A percentile compares a stretch with the other conserved stretches of the same genome.
These are phyloP conservation scores for Cryphonectria nitschkei DNA, from an alignment of 2,329 filamentous ascomycete genomes.

Conservation along the genomic window DNA sequence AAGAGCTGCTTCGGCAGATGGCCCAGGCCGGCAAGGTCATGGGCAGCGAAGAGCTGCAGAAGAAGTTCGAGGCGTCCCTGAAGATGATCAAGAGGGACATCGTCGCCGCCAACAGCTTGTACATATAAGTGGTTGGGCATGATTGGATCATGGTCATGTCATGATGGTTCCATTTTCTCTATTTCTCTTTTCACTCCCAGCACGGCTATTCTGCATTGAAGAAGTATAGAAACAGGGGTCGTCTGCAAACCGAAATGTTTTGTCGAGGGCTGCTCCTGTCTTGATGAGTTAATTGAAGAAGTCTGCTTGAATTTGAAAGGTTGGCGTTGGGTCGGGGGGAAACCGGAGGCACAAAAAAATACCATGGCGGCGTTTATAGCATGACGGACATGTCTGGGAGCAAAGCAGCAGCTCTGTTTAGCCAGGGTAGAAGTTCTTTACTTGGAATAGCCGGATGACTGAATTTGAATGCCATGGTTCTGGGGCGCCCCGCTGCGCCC, in stretches of 20 bases:
- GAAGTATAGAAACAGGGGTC: background rate
- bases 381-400: background rate
- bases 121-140: conserved; percentile 63
- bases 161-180: background rate
- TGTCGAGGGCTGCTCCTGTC: background rate
- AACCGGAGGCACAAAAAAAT: conserved; percentile 13
- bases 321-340: conserved; percentile 14
- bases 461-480: conserved; percentile 7
- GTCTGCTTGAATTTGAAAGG: background rate
- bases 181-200: background rate
- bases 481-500: background rate
- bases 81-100: conserved; percentile 89
- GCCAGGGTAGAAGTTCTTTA: conserved; percentile 6
- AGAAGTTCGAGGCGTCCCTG: conserved; percentile 88
- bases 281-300: background rate
- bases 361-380: conserved; percentile 23
- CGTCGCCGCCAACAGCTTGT: conserved; percentile 91
- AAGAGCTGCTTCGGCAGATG: conserved; percentile 93
- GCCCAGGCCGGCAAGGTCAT: conserved; percentile 96
- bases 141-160: background rate
- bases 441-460: conserved; percentile 6
- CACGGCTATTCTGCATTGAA: background rate
- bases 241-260: background rate
- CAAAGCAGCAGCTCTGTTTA: background rate
- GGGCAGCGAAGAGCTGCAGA: conserved; percentile 91